phyloP scores from a whole-genome alignment of 192 early-diverging fungal species.

The Backusella luteola region DNA sequence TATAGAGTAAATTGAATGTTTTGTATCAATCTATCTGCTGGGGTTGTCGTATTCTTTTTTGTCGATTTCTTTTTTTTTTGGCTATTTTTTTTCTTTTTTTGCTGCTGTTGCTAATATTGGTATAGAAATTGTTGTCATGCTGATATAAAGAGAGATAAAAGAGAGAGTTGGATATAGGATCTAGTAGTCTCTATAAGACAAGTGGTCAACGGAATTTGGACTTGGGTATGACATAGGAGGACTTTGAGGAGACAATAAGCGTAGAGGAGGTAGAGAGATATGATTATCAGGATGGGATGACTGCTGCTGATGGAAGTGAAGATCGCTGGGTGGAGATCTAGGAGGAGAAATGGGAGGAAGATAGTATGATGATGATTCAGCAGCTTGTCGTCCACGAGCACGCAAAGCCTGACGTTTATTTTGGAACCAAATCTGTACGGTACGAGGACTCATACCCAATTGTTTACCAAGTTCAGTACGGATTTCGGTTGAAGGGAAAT shows the following conservation, averaged over 20 bases:
- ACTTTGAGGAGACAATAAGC: background rate
- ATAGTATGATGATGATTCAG: background rate
- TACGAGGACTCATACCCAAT: slow-evolving; percentile 77
- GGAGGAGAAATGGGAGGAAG: slow-evolving; percentile 4
- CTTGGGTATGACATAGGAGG: slow-evolving; percentile 23
- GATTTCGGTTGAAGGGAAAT: slow-evolving; percentile 70
- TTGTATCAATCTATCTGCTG: background rate
- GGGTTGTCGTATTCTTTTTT: background rate
- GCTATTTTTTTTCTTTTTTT: background rate
- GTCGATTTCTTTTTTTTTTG: background rate
- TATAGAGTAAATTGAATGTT: background rate
- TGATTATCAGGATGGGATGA: background rate
- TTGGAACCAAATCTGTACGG: slow-evolving; percentile 94
- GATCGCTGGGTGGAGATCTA: slow-evolving; percentile 2
- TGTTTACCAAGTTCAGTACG: slow-evolving; percentile 63
- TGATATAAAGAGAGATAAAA: too few species aligned
- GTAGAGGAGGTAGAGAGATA: background rate
- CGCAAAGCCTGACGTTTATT: slow-evolving; percentile 69
- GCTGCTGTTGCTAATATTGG: background rate
- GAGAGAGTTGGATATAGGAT: background rate
- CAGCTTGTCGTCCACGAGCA: background rate
- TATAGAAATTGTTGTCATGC: background rate
- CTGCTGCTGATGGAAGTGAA: background rate
- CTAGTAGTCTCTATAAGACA: slow-evolving; percentile 17
- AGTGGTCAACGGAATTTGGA: slow-evolving; percentile 20